Evolutionary conservation across 2,329 filamentous ascomycete genomes (phyloP).

Genomic region (Ophiostoma montium): DNA sequence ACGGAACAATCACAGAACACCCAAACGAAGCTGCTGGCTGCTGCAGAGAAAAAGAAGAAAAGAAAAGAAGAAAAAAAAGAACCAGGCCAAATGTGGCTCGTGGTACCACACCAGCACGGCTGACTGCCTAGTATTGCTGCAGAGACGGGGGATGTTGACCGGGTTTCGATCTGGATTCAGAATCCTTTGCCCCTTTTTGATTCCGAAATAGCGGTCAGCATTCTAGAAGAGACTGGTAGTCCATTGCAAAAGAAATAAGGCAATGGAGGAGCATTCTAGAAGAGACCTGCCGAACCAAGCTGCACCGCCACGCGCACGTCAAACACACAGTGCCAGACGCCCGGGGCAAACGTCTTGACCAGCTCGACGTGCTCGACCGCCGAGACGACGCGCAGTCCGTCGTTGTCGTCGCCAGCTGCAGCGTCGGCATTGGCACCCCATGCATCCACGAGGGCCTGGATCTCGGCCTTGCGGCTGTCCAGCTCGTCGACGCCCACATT

Average conservation of each 20-base stretch:
- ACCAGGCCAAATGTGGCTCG: neutral
- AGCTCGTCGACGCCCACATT: conserved; percentile 46
- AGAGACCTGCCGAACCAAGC: neutral
- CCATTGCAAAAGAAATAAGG: too few relatives aligned
- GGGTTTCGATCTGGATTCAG: neutral
- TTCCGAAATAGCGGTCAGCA: conserved; percentile 4
- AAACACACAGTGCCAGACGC: conserved; percentile 57
- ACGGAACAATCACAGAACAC: neutral
- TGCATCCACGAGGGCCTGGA: conserved; percentile 32
- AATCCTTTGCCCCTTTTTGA: neutral
- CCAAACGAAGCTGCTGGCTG: too few relatives aligned
- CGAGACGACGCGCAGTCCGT: neutral
- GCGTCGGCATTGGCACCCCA: too few relatives aligned
- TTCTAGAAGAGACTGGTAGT: neutral
- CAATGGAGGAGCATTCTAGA: neutral
- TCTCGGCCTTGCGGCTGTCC: conserved; percentile 28
- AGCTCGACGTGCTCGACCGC: conserved; percentile 43
- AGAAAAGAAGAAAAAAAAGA: neutral
- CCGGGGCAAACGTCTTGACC: conserved; percentile 57
- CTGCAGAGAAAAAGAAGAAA: neutral
- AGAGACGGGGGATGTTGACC: neutral
- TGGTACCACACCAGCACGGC: neutral
- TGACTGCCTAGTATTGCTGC: neutral
- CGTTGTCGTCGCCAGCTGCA: neutral
- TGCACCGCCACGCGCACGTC: conserved; percentile 34